Evolutionary conservation across 2,329 filamentous ascomycete genomes (phyloP).

Genomic region (Penicillium hordei): DNA sequence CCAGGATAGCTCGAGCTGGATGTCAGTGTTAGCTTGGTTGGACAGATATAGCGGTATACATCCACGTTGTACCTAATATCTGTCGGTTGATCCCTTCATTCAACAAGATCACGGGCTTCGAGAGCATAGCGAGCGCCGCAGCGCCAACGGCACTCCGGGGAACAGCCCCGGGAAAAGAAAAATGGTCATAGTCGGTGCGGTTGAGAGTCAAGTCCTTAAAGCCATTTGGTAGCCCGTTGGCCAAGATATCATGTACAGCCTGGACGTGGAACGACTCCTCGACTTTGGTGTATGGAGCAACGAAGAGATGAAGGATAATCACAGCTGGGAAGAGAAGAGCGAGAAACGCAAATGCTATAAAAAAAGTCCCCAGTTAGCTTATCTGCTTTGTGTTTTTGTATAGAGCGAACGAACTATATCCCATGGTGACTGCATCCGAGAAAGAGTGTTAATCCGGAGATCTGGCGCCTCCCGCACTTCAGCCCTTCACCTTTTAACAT

Average conservation of each 20-base stretch:
- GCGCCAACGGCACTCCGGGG: conserved; percentile 88
- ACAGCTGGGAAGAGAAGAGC: conserved; percentile 60
- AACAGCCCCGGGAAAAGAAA: conserved; percentile 85
- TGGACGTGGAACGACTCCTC: conserved; percentile 99
- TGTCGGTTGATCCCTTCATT: conserved; percentile 60
- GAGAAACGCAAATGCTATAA: conserved; percentile 45
- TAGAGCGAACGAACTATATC: conserved; percentile 22
- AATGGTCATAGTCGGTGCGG: conserved; percentile 75
- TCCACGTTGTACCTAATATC: conserved; percentile 49
- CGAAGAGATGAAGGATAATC: conserved; percentile 67
- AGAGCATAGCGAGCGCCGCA: conserved; percentile 70
- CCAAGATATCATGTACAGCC: conserved; percentile 83
- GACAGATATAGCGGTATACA: not conserved
- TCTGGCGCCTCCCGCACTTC: conserved; percentile 32
- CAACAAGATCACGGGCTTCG: conserved; percentile 63
- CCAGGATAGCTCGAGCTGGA: conserved; percentile 72
- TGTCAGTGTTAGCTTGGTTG: conserved; percentile 6
- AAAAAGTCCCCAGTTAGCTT: not conserved
- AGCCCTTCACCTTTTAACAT: conserved; percentile 27
- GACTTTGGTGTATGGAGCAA: conserved; percentile 91
- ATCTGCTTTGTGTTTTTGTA: not conserved
- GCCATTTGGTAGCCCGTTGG: conserved; percentile 71
- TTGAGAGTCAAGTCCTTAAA: conserved; percentile 49
- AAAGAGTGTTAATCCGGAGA: conserved; percentile 26
- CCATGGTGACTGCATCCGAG: conserved; percentile 24